A percentile compares a stretch with the other conserved stretches of the same genome.
Evolutionary conservation across 225 moss, liverwort and hornwort species (phyloP).

Genomic region (Physcomitrium patens): DNA sequence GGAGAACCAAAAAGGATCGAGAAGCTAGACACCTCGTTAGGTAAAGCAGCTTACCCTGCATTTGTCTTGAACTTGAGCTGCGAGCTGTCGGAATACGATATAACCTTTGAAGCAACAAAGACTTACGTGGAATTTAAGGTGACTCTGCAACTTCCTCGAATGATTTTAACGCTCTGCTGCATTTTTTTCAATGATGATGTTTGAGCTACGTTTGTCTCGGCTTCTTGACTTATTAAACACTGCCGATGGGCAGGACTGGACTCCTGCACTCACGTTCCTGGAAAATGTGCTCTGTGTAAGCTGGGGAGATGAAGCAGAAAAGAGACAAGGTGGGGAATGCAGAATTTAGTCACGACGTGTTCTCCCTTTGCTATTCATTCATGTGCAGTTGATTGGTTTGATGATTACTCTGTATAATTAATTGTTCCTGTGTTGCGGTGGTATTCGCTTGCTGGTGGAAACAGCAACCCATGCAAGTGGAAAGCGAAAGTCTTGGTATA

Average conservation of each 20-base stretch:
- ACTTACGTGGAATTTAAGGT: conserved; percentile 97
- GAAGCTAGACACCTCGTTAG: conserved; percentile 37
- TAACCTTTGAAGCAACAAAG: conserved; percentile 93
- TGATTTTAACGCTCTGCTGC: conserved; percentile 10
- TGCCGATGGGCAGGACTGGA: conserved; percentile 70
- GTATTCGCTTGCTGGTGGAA: conserved; percentile 26
- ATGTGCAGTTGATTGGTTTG: conserved; percentile 18
- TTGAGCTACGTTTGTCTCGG: conserved; percentile 20
- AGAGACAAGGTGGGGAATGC: conserved; percentile 53
- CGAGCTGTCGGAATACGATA: conserved; percentile 81
- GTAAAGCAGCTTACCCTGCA: conserved; percentile 58
- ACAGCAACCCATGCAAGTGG: conserved; percentile 42
- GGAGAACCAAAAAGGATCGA: conserved; percentile 31
- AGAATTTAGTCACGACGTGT: not conserved
- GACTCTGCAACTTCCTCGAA: conserved; percentile 20
- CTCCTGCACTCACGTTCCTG: conserved; percentile 55
- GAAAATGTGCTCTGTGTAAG: conserved; percentile 53
- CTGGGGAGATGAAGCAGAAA: conserved; percentile 61
- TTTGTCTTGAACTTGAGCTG: conserved; percentile 88
- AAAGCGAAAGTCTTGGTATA: conserved; percentile 43
- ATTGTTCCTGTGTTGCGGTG: conserved; percentile 23
- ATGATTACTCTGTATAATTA: conserved; percentile 10
- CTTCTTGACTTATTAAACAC: conserved; percentile 26
- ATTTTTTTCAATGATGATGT: conserved; percentile 11
- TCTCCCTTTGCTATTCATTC: conserved; percentile 14